Percentiles rank a stretch among this genome's conserved stretches.
Conservation (phyloP, 1,284 basidiomycete genomes). For the Hemileia vastatrix region DNA sequence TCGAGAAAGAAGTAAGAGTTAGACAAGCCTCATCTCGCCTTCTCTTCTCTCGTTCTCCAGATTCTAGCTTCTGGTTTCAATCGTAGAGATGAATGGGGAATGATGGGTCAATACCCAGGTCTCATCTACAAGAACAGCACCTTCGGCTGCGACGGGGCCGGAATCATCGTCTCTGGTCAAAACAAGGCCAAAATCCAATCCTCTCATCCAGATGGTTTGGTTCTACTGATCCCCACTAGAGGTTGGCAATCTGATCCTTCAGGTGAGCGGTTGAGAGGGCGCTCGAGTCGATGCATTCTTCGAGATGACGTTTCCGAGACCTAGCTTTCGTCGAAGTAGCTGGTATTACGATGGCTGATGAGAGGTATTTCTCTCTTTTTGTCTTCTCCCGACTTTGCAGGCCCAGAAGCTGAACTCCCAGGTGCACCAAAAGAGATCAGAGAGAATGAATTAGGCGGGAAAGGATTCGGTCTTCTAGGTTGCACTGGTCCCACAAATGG, state of each 20-base stretch:
- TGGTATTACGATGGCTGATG: too few species aligned
- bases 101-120: conserved; percentile 37
- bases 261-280: conserved; percentile 13
- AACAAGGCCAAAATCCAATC: conserved; percentile 20
- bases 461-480: conserved; percentile 25
- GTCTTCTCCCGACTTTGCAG: too few species aligned
- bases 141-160: conserved; percentile 38
- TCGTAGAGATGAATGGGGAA: conserved; percentile 39
- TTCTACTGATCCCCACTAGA: conserved; percentile 33
- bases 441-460: conserved; percentile 33
- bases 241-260: conserved; percentile 33
- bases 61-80: conserved; percentile 40
- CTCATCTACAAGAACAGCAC: conserved; percentile 33
- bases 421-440: conserved; percentile 18
- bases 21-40: not conserved
- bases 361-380: too few species aligned
- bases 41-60: not conserved
- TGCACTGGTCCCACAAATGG: conserved; percentile 4
- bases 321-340: too few species aligned
- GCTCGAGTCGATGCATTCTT: too few species aligned
- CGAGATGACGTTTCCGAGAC: too few species aligned
- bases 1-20: not conserved
- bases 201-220: conserved; percentile 23
- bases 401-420: conserved; percentile 36
- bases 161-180: conserved; percentile 16